Base-by-base conservation (phyloP, 2,329 filamentous ascomycete genomes). In the Nakataea oryzae region DNA sequence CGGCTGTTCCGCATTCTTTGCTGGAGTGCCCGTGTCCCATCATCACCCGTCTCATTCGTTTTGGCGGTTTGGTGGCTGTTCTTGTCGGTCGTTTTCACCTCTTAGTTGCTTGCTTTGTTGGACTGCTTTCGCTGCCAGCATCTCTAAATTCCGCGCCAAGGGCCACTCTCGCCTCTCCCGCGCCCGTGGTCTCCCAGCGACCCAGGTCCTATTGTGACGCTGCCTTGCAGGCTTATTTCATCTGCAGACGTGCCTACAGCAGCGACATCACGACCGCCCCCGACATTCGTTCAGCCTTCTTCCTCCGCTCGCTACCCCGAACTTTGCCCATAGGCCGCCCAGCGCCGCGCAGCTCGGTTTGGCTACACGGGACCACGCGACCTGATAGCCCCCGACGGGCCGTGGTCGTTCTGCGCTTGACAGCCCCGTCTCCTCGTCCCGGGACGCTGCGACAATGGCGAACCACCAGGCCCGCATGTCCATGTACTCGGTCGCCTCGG, bases 401-500 rank as follows among this genome's bases (percentile, higher is more conserved):
- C 41, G 41, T 50, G 41, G 41, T 50, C 41, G 41, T 50, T 50
- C 41, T 50, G 41, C 24, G 41, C 41, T n/a, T n/a, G 58, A 56
- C 30, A 54, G 54, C 50, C 9, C 24, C 50, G 50, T 47, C 58
- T 50, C 32, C 59, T 61, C 54, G 24, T 26, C 54, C 12, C 26
- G 11, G 54, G 24, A 28, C 54, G 54, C 29, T 28, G 54, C 59
- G 59, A 75, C 63, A 71, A 87, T 87, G 85, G 78, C 85, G 67
- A 84, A 81, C 74, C 74, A 72, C 64, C 41, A 50, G 41, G 41
- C 41, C 41, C 80, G 84, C 71, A 83, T 85, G 81, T 89, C 86
- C 67, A 86, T 87, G 80, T 89, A 87, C 71, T 89, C 86, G 67
- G 78, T 86, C 71, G 80, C 79, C 68, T 87, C 85, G 67, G 85